Evolutionary conservation across 140 eudicot genomes (phyloP).

Genomic region (Senecio squalidus): DNA sequence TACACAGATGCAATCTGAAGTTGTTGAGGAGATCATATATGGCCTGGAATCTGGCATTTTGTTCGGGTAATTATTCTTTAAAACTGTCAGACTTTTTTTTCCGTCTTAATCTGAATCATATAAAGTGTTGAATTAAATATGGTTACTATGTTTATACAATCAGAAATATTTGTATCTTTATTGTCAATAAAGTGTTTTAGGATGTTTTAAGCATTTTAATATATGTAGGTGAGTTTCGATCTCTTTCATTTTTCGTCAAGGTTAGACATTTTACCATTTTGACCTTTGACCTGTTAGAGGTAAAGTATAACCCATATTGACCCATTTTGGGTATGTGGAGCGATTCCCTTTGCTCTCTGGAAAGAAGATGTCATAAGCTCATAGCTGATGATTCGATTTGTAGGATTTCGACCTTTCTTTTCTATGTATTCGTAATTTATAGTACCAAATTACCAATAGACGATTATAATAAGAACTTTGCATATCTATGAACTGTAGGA

Average conservation of each 20-base stretch:
- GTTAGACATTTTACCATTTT: background rate
- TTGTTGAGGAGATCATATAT: slow-evolving; percentile 89
- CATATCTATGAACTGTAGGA: slow-evolving; percentile 45
- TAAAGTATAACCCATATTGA: too few species aligned
- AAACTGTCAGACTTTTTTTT: background rate
- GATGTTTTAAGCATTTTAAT: background rate
- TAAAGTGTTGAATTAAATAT: too few species aligned
- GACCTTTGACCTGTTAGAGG: too few species aligned
- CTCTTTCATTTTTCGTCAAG: background rate
- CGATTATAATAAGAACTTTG: background rate
- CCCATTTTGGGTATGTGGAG: too few species aligned
- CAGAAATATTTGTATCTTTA: background rate
- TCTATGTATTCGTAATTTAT: too few species aligned
- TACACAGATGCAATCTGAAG: slow-evolving; percentile 91
- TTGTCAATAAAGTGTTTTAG: background rate
- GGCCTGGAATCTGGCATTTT: slow-evolving; percentile 98
- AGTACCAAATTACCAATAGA: background rate
- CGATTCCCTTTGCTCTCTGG: too few species aligned
- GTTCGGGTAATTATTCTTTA: slow-evolving; percentile 61
- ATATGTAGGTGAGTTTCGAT: background rate
- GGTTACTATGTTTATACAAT: too few species aligned
- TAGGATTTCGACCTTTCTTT: too few species aligned
- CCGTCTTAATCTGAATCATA: background rate
- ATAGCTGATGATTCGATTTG: too few species aligned
- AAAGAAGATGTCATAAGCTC: too few species aligned